Base-by-base conservation (phyloP, 2,329 filamentous ascomycete genomes). In the Cladophialophora immunda region DNA sequence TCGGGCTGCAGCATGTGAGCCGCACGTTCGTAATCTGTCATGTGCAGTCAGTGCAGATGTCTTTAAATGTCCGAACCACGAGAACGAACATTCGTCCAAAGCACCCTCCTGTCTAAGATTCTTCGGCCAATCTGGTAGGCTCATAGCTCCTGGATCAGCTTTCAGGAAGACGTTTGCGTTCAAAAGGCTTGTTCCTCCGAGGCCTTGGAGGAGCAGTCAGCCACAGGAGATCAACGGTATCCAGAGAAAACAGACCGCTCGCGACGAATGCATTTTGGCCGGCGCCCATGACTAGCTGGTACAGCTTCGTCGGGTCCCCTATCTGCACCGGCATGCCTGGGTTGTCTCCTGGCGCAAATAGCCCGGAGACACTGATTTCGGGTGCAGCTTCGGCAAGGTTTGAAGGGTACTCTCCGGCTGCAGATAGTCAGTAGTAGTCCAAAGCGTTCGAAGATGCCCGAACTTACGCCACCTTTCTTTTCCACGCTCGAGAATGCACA, bases 141-240 rank as follows among this genome's bases (percentile, higher is more conserved):
- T 56, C 60, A 63, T 56, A 4, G 60, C 13, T 4, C 60, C 53
- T 15, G 55, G 38, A 30, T 77, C 75, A 6, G 73, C 70, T 30
- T 69, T 53, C 1, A 79, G 67, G 52, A 75, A 78, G 1, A 77
- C 74, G 52, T 76, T 76, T 9, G 75, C 75, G 62, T 77, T 77
- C 30, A 77, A 52, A 5, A 77, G 68, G 27, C 70, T 73, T 6
- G 75, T 76, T 3, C 76, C 75, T n/a, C 76, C 75, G 15, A 77
- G 73, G n/a, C 76, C 76, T 63, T 27, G 22, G 17, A 4, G 13
- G 19, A 17, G 27, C 13, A 9, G 53, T 63, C 15, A 63, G 45
- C 32, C 36, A 8, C n/a, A 13, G 13, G 9, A 50, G 15, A 60
- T 32, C 17, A 5, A 15, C 4, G 13, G 9, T n/a, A 13, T 11